Percentiles rank a stretch among this genome's conserved stretches.
These are phyloP conservation scores for Diplodia scrobiculata DNA, from an alignment of 2,329 filamentous ascomycete species.

Conservation along the genomic window DNA sequence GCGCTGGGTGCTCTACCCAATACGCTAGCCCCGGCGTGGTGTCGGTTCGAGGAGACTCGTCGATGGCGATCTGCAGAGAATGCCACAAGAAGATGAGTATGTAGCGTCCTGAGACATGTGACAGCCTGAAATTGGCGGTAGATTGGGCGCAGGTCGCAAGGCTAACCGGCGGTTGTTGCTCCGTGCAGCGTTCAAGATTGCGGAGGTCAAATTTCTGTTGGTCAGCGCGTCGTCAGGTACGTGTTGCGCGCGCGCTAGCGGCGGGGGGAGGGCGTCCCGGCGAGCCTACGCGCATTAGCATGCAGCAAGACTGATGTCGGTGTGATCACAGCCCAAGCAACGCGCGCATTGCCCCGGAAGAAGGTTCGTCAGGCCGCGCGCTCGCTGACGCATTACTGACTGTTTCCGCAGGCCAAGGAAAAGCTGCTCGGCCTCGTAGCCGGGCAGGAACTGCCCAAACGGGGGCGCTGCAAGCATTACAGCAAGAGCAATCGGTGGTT, in stretches of 20 bases:
- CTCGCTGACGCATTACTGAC: conserved; percentile 14
- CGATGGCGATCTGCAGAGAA: conserved; percentile 73
- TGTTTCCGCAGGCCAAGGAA: conserved; percentile 39
- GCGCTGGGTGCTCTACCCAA: conserved; percentile 70
- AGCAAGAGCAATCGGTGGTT: conserved; percentile 61
- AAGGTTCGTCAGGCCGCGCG: conserved; percentile 26
- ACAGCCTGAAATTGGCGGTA: not conserved
- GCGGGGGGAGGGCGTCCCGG: conserved; percentile 18
- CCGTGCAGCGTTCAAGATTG: conserved; percentile 65
- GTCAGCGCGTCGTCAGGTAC: conserved; percentile 57
- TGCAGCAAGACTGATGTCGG: conserved; percentile 19
- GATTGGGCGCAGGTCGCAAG: not conserved
- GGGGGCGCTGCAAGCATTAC: conserved; percentile 59
- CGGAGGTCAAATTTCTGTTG: conserved; percentile 74
- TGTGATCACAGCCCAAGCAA: conserved; percentile 31
- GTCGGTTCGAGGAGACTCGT: conserved; percentile 72
- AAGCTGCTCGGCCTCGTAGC: conserved; percentile 58
- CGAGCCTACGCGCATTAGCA: conserved; percentile 26
- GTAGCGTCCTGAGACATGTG: conserved; percentile 31
- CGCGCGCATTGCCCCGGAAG: conserved; percentile 29
- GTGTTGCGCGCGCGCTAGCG: conserved; percentile 21
- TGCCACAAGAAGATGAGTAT: conserved; percentile 76
- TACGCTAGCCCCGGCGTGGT: conserved; percentile 65
- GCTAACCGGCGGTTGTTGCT: not conserved
- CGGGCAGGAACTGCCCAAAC: conserved; percentile 57